A percentile compares a stretch with the other conserved stretches of the same genome.
phyloP scores from a whole-genome alignment of 2,329 filamentous ascomycete genomes.

The Ilyonectria sp. region DNA sequence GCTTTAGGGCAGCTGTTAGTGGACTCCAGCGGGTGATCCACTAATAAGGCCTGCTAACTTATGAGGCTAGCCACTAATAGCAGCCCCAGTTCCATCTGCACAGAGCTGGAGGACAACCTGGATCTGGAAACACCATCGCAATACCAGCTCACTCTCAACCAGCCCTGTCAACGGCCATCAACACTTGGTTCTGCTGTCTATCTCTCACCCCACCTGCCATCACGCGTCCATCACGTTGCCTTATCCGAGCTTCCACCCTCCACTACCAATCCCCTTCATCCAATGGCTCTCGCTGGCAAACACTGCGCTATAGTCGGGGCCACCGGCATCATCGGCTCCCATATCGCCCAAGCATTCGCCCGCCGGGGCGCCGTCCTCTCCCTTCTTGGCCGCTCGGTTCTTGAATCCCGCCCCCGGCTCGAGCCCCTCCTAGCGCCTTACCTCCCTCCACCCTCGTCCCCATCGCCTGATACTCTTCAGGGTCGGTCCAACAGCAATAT shows the following conservation, averaged over 20 bases:
- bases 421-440: constrained; percentile 52
- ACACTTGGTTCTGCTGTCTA: constrained; percentile 2
- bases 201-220: constrained; percentile 6
- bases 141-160: constrained; percentile 15
- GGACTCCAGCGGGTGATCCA: constrained; percentile 5
- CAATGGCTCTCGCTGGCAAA: constrained; percentile 60
- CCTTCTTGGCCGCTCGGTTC: constrained; percentile 71
- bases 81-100: neutral
- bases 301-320: constrained; percentile 77
- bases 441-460: constrained; percentile 25
- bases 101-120: too few species aligned
- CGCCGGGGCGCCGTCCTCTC: constrained; percentile 71
- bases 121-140: constrained; percentile 7
- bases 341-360: constrained; percentile 78
- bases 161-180: constrained; percentile 11
- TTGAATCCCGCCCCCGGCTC: constrained; percentile 60
- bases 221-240: constrained; percentile 8
- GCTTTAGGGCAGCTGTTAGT: neutral
- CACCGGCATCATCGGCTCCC: constrained; percentile 78
- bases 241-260: constrained; percentile 11
- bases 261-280: neutral
- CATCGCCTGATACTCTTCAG: neutral
- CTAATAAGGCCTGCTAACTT: constrained; percentile 1
- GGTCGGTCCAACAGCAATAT: constrained; percentile 19
- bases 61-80: neutral